Evolutionary conservation across 2,329 filamentous ascomycete genomes (phyloP), one percentile per base, ranked within the genome.

Genomic region (Apiospora sp.): DNA sequence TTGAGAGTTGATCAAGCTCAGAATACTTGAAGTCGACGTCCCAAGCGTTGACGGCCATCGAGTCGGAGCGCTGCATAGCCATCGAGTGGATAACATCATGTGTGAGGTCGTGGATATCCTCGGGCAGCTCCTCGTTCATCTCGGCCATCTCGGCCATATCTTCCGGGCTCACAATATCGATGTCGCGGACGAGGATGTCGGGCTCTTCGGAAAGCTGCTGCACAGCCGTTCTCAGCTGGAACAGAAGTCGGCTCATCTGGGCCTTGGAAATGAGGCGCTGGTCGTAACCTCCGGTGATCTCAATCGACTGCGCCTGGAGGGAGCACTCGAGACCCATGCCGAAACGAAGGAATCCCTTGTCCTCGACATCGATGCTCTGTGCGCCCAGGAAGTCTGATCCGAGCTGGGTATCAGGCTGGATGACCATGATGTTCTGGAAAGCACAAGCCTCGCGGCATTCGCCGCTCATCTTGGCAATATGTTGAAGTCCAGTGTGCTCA

Each of bases 21-120:
- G 72, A 71, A 69, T 82, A 81, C 0, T 79, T 79, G 16, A 82
- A 48, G 7, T 75, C 67, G 8, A 78, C 78, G 71, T 83, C 81
- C 78, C 78, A 74, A 72, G 77, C 54, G 27, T 43, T 68, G 8
- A 74, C 43, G 10, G 73, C 73, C 27, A 67, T 54, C 5, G 43
- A 46, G 3, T 43, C 54, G 37, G 72, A 51, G 8, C 69, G 64
- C 43, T 68, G 46, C 13, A 49, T 14, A 10, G 64, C 49, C 27
- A 64, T 69, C n/a, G 16, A 41, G 7, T 41, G 43, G 34, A 73
- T 46, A n/a, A 73, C 61, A 48, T 71, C 72, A 27, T 71, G 58
- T 16, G 70, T 70, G 41, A 67, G 41, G 22, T 69, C 67, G 4
- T 69, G 46, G 0, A 71, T 34, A 24, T 64, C 58, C 58, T 64